Evolutionary conservation across 164 flowering plant genomes (phyloP), one percentile per base, ranked within the genome.

Genomic region (Stephania yunnanensis): DNA sequence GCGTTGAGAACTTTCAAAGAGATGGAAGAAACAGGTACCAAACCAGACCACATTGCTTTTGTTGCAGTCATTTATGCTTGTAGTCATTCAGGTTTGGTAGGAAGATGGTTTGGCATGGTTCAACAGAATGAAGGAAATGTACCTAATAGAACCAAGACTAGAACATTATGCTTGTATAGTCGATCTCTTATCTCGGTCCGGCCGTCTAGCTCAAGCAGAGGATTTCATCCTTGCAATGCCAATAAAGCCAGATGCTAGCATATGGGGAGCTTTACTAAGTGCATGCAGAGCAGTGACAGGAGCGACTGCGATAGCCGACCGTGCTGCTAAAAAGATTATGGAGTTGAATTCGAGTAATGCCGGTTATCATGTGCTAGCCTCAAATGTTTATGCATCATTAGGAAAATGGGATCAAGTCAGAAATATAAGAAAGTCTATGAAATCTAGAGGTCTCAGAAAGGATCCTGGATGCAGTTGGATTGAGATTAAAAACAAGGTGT

Each of bases 141-240:
- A 83, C 61, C 70, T 72, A 13, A 64, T 84, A n/a, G 74, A 73
- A 61, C 87, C 89, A 6, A 77, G 64, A 75, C 64, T 77, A 30
- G 86, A 86, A 71, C 88, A 86, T 70, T 86, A 81, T 78, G 85
- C 85, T n/a, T 86, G 88, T 79, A 77, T 84, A 10, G 88, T 83
- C 22, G 89, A 86, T 76, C 85, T 84, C 65, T 73, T 83, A 9
- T 78, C 83, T 29, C 77, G 86, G 25, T 77, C 86, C 22, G 80
- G 85, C 25, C 72, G 45, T 29, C 71, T 83, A 61, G 72, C 65
- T 30, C 77, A 80, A 76, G 89, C 89, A 7, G 83, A 84, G 73
- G 78, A 83, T 15, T 83, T 84, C 46, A 82, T 86, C 69, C 71
- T 30, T 8, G 72, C 78, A 22, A 87, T 87, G 86, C 88, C 88